phyloP scores from a whole-genome alignment of 345 rosid genomes.

The Syzygium oleosum region DNA sequence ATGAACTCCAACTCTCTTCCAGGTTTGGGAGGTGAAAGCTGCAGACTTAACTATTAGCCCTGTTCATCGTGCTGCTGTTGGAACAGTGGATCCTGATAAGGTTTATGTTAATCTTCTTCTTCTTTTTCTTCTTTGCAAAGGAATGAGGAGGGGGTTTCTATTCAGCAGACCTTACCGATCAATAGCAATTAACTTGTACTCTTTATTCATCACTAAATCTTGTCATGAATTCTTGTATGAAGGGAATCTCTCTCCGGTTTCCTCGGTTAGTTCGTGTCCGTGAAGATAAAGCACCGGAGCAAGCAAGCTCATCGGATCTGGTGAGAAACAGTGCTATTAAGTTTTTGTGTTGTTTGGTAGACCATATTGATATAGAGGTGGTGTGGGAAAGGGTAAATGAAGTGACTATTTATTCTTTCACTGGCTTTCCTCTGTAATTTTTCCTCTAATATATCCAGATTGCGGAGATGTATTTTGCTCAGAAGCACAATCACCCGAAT shows the following conservation, averaged over 20 bases:
- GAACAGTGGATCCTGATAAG: conserved; percentile 76
- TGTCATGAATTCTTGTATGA: background rate
- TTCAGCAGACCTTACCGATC: background rate
- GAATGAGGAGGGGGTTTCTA: background rate
- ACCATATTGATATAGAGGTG: background rate
- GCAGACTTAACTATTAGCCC: conserved; percentile 96
- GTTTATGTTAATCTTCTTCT: conserved; percentile 17
- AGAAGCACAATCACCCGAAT: conserved; percentile 49
- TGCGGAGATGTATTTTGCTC: conserved; percentile 82
- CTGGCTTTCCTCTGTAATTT: background rate
- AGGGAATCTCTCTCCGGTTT: conserved; percentile 90
- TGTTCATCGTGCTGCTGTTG: conserved; percentile 82
- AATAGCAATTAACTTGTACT: background rate
- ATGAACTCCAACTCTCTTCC: background rate
- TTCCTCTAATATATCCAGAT: conserved; percentile 29
- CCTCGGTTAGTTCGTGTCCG: conserved; percentile 80
- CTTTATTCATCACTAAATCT: background rate
- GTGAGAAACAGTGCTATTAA: conserved; percentile 21
- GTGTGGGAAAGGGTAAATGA: background rate
- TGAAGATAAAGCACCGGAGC: conserved; percentile 78
- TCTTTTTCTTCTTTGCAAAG: background rate
- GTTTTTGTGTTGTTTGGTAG: background rate
- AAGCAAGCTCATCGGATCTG: conserved; percentile 80
- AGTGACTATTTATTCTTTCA: background rate
- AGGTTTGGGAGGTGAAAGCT: conserved; percentile 99